Evolutionary conservation across 306 rosid genomes (phyloP).

Genomic region (Cicer cuneatum): DNA sequence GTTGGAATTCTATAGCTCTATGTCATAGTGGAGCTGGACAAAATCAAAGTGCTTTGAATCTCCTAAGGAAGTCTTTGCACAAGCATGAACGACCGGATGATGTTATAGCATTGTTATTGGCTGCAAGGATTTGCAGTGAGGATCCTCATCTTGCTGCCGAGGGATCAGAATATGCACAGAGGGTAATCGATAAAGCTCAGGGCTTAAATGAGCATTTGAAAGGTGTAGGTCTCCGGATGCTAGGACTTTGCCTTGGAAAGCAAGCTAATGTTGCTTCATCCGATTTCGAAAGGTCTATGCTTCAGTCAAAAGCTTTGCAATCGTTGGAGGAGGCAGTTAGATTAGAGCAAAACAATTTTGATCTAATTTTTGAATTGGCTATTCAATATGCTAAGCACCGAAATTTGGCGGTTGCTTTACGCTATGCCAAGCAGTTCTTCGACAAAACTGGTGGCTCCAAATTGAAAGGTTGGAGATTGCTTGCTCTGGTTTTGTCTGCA

Average conservation of each 20-base stretch:
- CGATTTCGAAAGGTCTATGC: slow-evolving; percentile 48
- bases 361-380: slow-evolving; percentile 81
- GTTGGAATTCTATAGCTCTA: slow-evolving; percentile 86
- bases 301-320: slow-evolving; percentile 45
- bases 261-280: slow-evolving; percentile 72
- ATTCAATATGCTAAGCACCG: slow-evolving; percentile 77
- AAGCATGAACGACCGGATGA: slow-evolving; percentile 84
- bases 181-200: slow-evolving; percentile 58
- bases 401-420: slow-evolving; percentile 75
- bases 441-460: slow-evolving; percentile 90
- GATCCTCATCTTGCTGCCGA: slow-evolving; percentile 77
- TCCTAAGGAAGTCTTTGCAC: slow-evolving; percentile 81
- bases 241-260: slow-evolving; percentile 85
- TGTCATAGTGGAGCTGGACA: slow-evolving; percentile 79
- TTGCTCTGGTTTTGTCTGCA: slow-evolving; percentile 92
- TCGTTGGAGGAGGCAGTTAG: slow-evolving; percentile 45
- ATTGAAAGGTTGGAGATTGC: slow-evolving; percentile 87
- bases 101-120: slow-evolving; percentile 67
- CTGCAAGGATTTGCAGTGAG: slow-evolving; percentile 86
- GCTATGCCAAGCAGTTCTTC: slow-evolving; percentile 74
- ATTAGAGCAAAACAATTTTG: slow-evolving; percentile 54
- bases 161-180: slow-evolving; percentile 79
- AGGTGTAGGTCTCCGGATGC: slow-evolving; percentile 72
- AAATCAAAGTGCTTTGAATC: slow-evolving; percentile 65
- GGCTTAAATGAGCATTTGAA: slow-evolving; percentile 72